These are phyloP conservation scores for Ramularia collo-cygni DNA, from an alignment of 2,329 filamentous ascomycete species.

Conservation along the genomic window DNA sequence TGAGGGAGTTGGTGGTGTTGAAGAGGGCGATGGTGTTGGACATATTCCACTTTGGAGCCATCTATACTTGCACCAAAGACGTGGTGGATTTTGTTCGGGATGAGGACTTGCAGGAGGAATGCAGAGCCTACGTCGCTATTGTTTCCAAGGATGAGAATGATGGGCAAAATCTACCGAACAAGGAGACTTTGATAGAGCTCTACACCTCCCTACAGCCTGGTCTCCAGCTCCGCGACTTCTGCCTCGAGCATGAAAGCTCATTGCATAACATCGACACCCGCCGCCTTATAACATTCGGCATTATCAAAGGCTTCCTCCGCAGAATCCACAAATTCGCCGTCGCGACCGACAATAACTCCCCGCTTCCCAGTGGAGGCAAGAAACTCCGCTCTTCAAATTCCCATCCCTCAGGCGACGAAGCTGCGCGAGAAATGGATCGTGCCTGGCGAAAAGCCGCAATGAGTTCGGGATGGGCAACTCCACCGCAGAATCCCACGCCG, in stretches of 20 bases:
- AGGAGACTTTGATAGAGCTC: conserved; percentile 60
- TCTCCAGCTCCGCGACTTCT: conserved; percentile 80
- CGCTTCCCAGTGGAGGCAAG: conserved; percentile 5
- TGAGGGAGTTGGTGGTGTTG: conserved; percentile 88
- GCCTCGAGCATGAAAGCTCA: conserved; percentile 64
- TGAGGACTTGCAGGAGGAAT: conserved; percentile 74
- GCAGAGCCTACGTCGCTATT: conserved; percentile 70
- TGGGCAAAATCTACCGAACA: conserved; percentile 5
- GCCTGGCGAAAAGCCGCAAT: conserved; percentile 30
- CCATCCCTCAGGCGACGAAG: conserved; percentile 15
- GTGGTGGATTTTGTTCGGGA: conserved; percentile 76
- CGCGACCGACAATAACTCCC: conserved; percentile 28
- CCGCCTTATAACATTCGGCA: conserved; percentile 87
- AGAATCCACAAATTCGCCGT: conserved; percentile 84
- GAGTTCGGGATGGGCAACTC: conserved; percentile 25
- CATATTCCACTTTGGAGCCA: conserved; percentile 88
- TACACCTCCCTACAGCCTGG: conserved; percentile 82
- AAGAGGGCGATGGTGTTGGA: conserved; percentile 85
- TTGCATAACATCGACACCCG: conserved; percentile 78
- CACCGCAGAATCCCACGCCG: conserved; percentile 24
- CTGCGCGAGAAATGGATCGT: conserved; percentile 22
- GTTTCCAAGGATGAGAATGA: conserved; percentile 7
- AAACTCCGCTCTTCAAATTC: conserved; percentile 15
- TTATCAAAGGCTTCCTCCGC: conserved; percentile 92
- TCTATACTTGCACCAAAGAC: conserved; percentile 76